Evolutionary conservation across 768 basidiomycete genomes (phyloP), one percentile per base, ranked within the genome.

Genomic region (Hericium rajendrae): DNA sequence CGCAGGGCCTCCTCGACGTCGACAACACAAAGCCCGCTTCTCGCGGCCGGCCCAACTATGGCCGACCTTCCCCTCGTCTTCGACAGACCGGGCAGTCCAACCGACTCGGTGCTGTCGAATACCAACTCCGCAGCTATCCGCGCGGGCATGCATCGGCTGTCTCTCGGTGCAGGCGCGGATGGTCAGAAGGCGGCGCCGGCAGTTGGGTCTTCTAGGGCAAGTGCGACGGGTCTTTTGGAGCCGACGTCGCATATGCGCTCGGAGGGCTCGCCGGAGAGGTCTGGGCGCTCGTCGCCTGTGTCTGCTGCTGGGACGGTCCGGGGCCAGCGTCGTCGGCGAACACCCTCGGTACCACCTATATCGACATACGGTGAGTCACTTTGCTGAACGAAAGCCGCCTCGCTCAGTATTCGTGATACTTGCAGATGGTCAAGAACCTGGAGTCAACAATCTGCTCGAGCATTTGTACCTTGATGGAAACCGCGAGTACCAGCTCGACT

Each of bases 391-490:
- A n/a, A n/a, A n/a, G n/a, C n/a, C n/a, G n/a, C n/a, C n/a, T n/a
- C n/a, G n/a, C n/a, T n/a, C n/a, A n/a, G n/a, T n/a, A n/a, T n/a
- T n/a, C n/a, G n/a, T n/a, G n/a, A n/a, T n/a, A n/a, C n/a, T n/a
- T n/a, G n/a, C 64, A 94, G 94, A 97, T 62, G 89, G 89, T 0
- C 88, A 88, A 65, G 95, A 98, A 66, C 85, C 89, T 48, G 90
- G 88, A 9, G 91, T 98, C 64, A 88, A 81, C 65, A 88, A 89
- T 51, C 74, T 98, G 12, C 74, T 99, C 20, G 97, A 98, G 67
- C 87, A 90, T 57, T 75, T 94, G 20, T 97, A 93, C 67, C 75
- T 91, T 39, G 93, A 94, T 67, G 91, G 86, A 59, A 85, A 83
- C 65, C 84, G 85, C 24, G 92, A 97, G 57, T 76, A 92, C 2